Percentiles rank a stretch among this genome's conserved stretches.
These are phyloP conservation scores for Gamsiella multidivaricata DNA, from an alignment of 192 early-diverging fungal genomes.

Conservation along the genomic window DNA sequence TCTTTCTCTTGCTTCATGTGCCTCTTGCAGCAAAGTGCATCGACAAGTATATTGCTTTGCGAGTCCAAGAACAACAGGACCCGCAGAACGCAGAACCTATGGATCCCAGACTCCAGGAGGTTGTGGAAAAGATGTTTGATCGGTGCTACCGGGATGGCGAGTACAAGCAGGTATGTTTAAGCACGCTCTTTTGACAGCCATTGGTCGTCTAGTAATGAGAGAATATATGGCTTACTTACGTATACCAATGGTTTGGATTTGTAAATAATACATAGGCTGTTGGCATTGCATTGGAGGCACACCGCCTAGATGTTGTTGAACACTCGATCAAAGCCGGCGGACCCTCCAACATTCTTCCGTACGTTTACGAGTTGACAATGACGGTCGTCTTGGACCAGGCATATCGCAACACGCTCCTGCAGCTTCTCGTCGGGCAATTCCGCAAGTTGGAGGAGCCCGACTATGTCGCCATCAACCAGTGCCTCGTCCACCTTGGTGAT, in stretches of 20 bases:
- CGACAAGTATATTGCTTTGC: slow-evolving; percentile 92
- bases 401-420: slow-evolving; percentile 86
- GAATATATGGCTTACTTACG: background rate
- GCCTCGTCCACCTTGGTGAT: slow-evolving; percentile 92
- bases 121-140: slow-evolving; percentile 96
- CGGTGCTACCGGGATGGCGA: slow-evolving; percentile 89
- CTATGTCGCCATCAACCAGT: slow-evolving; percentile 92
- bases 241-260: background rate
- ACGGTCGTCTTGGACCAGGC: slow-evolving; percentile 84
- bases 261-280: slow-evolving; percentile 71
- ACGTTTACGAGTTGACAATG: slow-evolving; percentile 87
- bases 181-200: too few relatives aligned
- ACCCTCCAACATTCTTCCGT: slow-evolving; percentile 78
- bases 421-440: slow-evolving; percentile 81
- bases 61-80: slow-evolving; percentile 61
- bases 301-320: slow-evolving; percentile 91
- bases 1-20: background rate
- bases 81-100: slow-evolving; percentile 58
- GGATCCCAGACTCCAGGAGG: slow-evolving; percentile 82
- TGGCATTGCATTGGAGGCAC: slow-evolving; percentile 94
- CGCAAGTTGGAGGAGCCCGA: slow-evolving; percentile 83
- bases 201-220: too few relatives aligned
- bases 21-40: slow-evolving; percentile 83
- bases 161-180: slow-evolving; percentile 75
- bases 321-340: slow-evolving; percentile 80